Evolutionary conservation across 2,329 filamentous ascomycete species (phyloP).

Genomic region (Talaromyces sp.): DNA sequence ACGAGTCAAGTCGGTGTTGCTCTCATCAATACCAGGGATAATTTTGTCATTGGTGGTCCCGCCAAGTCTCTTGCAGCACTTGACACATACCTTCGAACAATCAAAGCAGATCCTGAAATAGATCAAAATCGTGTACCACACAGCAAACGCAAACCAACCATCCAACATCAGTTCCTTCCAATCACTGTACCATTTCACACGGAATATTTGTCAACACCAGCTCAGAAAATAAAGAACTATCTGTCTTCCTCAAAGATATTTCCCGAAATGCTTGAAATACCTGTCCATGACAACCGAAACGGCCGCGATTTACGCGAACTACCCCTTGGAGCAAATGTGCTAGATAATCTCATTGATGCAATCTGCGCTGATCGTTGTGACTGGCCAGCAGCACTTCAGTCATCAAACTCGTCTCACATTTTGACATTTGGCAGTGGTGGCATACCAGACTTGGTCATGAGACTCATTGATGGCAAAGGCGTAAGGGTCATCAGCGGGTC

Average conservation of each 20-base stretch:
- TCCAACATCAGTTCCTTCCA: constrained; percentile 4
- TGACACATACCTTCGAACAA: constrained; percentile 73
- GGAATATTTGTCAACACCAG: not conserved
- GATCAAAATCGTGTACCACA: not conserved
- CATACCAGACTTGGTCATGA: not conserved
- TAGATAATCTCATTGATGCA: constrained; percentile 14
- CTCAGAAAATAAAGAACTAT: constrained; percentile 22
- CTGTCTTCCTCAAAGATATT: constrained; percentile 17
- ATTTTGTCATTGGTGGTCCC: constrained; percentile 93
- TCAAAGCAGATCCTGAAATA: constrained; percentile 63
- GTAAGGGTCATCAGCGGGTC: not conserved
- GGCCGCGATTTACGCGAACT: constrained; percentile 29
- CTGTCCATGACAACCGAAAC: constrained; percentile 35
- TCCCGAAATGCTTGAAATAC: constrained; percentile 26
- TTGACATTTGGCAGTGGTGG: constrained; percentile 6
- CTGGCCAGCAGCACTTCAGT: constrained; percentile 21
- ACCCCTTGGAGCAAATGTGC: not conserved
- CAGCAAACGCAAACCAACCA: constrained; percentile 4
- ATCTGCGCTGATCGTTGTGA: constrained; percentile 23
- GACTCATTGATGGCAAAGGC: constrained; percentile 1
- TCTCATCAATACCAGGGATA: constrained; percentile 91
- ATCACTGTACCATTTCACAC: constrained; percentile 9
- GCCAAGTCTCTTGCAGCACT: constrained; percentile 94
- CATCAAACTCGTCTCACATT: not conserved
- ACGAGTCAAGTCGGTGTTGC: constrained; percentile 94